Conservation (phyloP, 1,284 basidiomycete genomes). For the Rhizopogon parksii region DNA sequence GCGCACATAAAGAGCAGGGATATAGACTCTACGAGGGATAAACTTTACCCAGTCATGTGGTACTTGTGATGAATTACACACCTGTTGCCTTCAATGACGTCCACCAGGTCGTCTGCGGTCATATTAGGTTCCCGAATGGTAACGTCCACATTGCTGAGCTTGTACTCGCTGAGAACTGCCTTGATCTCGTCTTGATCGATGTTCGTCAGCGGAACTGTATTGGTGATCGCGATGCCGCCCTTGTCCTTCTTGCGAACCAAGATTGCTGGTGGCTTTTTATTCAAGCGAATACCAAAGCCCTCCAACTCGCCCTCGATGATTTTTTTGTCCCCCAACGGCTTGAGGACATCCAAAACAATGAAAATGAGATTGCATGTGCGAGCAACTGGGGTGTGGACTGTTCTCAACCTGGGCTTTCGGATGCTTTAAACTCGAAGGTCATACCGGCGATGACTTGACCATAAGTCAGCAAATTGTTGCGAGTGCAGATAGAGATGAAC, state of each 20-base stretch:
- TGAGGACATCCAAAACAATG: slow-evolving; percentile 96
- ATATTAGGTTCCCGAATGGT: slow-evolving; percentile 90
- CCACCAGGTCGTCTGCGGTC: slow-evolving; percentile 97
- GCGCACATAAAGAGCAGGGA: slow-evolving; percentile 83
- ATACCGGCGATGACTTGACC: slow-evolving; percentile 73
- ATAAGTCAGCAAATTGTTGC: slow-evolving; percentile 1
- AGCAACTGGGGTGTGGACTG: slow-evolving; percentile 55
- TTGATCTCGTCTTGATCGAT: slow-evolving; percentile 95
- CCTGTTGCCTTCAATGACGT: slow-evolving; percentile 91
- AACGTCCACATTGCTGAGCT: slow-evolving; percentile 84
- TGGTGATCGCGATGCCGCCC: slow-evolving; percentile 89
- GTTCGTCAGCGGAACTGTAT: slow-evolving; percentile 95
- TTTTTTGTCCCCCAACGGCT: slow-evolving; percentile 92
- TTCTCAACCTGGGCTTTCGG: slow-evolving; percentile 9
- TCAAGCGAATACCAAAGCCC: slow-evolving; percentile 94
- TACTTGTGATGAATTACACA: slow-evolving; percentile 24
- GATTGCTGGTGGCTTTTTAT: slow-evolving; percentile 92
- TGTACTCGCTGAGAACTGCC: slow-evolving; percentile 93
- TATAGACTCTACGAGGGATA: slow-evolving; percentile 68
- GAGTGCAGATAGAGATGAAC: slow-evolving; percentile 15
- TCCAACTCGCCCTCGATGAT: slow-evolving; percentile 91
- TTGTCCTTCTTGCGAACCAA: slow-evolving; percentile 89
- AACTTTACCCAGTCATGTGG: slow-evolving; percentile 8
- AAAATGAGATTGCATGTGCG: slow-evolving; percentile 98
- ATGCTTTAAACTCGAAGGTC: slow-evolving; percentile 20